These are phyloP conservation scores for Pilatotrama ljubarskyi DNA, from an alignment of 768 basidiomycete species.

Conservation along the genomic window DNA sequence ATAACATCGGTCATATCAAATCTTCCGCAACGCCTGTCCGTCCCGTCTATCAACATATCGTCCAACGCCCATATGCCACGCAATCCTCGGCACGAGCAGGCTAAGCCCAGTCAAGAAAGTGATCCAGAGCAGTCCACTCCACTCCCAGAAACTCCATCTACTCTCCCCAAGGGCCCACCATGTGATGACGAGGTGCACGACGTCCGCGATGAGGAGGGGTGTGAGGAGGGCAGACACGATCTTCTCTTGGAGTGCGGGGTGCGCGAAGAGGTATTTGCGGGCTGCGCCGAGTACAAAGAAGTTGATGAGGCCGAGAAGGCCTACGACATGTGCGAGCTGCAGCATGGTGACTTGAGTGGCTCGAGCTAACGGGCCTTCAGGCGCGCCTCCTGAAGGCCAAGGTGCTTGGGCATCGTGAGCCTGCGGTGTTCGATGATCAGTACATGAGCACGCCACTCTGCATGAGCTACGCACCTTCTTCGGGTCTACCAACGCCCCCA, in stretches of 20 bases:
- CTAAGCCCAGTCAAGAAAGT: constrained; percentile 64
- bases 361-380: constrained; percentile 51
- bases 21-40: constrained; percentile 31
- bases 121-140: constrained; percentile 71
- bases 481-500: constrained; percentile 68
- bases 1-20: constrained; percentile 6
- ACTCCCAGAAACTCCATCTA: constrained; percentile 58
- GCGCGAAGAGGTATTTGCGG: constrained; percentile 56
- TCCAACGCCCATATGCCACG: constrained; percentile 76
- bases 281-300: constrained; percentile 62
- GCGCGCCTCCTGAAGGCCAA: constrained; percentile 52
- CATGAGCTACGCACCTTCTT: constrained; percentile 46
- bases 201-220: constrained; percentile 70
- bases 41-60: constrained; percentile 72
- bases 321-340: constrained; percentile 79
- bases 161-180: constrained; percentile 77
- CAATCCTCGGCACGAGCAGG: constrained; percentile 65
- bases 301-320: constrained; percentile 70
- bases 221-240: constrained; percentile 61
- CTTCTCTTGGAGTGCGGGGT: constrained; percentile 71
- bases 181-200: constrained; percentile 65
- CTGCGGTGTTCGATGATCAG: constrained; percentile 37
- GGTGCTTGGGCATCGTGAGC: constrained; percentile 76
- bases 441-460: background rate
- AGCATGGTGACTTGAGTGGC: constrained; percentile 70